Evolutionary conservation across 1,284 basidiomycete species (phyloP), one percentile per base, ranked within the genome.

Genomic region (Leccinum variabile): DNA sequence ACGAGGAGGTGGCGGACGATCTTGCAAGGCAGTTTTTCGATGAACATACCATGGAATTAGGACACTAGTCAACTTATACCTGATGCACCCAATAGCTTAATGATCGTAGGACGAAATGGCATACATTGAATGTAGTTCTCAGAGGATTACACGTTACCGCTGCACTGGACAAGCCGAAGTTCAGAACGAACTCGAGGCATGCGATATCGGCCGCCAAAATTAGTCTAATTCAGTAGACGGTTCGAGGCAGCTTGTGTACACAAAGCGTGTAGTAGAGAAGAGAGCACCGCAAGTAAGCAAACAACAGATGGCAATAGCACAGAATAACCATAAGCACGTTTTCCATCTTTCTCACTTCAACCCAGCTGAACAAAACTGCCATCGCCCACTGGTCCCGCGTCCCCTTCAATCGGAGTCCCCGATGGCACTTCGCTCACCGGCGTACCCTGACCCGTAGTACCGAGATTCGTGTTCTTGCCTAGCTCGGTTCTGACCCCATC

Each of bases 401-500:
- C 77, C 6, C 76, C 79, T 16, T 80, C 80, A 62, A 81, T 70
- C 35, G 71, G 68, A 59, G 72, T 71, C 50, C 69, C 70, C 10
- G 71, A 67, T 0, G 76, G 78, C 10, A 89, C 86, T 68, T 86
- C 84, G 56, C 67, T 81, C 16, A 82, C 78, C 7, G 82, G 70
- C 30, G 84, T 79, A 5, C 86, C 87, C 71, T 89, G 87, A 2
- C 84, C 81, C 1, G 80, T 84, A 41, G 81, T 81, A 5, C 81
- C 82, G 62, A 87, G 66, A 37, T 72, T 76, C 5, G 59, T 56
- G 10, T 82, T 83, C 76, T 83, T 85, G 54, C 82, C 79, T 64
- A 91, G 77, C 78, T 92, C 90, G 2, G 75, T 74, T 57, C 82
- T 79, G 10, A 91, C 85, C 10, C 76, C 79, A 54, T 92, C 90